Evolutionary conservation across 352 stramenopile species (phyloP), one percentile per base, ranked within the genome.

Genomic region (Phytophthora quininea): DNA sequence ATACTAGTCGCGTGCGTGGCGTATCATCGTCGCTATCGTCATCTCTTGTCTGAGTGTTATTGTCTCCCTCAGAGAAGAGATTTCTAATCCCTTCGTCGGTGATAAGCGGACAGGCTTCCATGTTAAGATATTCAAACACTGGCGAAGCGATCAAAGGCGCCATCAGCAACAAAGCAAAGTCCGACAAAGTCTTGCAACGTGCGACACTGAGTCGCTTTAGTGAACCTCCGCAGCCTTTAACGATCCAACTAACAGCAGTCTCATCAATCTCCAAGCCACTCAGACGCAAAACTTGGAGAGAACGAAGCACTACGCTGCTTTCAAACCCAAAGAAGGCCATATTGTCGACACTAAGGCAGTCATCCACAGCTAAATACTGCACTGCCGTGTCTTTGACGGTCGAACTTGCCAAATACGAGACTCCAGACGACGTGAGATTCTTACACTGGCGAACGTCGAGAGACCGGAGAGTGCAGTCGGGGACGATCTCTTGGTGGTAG

Each of bases 311-410:
- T 0, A 14, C 6, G 24, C 79, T 90, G 11, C 61, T 78, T 30
- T 90, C 85, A 65, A 93, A 91, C 0, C 74, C 76, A 48, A 93
- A 91, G 53, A 93, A 93, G 11, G 83, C 83, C 81, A 90, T 92
- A 42, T 86, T 83, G 52, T 82, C 68, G 1, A 93, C 74, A 2
- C 82, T 72, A 0, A 88, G 62, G 53, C 85, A 93, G 33, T 93
- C 72, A 2, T 77, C 74, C 15, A 90, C 31, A 2, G 68, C 62
- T 27, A 93, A 57, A 15, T 64, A 30, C 32, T 67, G 35, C 48
- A 74, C 51, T 5, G 54, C 32, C 42, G 68, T 57, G 29, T 62
- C 67, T 11, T 62, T 50, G 10, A 89, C 12, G 9, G 61, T 35
- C 0, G 80, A 77, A 2, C 61, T 77, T 27, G 85, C 80, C 3